Evolutionary conservation across 2,329 filamentous ascomycete species (phyloP).

Genomic region (Pseudofabraea citricarpa): DNA sequence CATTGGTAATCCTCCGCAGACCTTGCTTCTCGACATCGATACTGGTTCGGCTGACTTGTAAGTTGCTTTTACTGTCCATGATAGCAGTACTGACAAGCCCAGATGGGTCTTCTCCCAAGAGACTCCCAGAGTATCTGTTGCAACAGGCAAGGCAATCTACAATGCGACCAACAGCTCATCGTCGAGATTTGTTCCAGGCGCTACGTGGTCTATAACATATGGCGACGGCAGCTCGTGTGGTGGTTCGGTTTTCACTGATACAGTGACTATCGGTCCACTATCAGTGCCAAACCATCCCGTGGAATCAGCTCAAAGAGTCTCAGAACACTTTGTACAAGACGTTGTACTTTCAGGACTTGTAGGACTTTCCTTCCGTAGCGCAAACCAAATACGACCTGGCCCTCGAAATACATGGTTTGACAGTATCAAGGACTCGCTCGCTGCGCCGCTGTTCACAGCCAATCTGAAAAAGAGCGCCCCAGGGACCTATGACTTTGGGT

Average conservation of each 20-base stretch:
- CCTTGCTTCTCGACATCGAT: slow-evolving; percentile 13
- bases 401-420: slow-evolving; percentile 14
- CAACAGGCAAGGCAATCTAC: slow-evolving; percentile 14
- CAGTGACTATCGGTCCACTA: slow-evolving; percentile 14
- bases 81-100: background rate
- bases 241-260: slow-evolving; percentile 16
- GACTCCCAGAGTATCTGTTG: slow-evolving; percentile 10
- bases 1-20: slow-evolving; percentile 13
- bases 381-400: slow-evolving; percentile 10
- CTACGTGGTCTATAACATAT: slow-evolving; percentile 19
- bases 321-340: slow-evolving; percentile 19
- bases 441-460: slow-evolving; percentile 45
- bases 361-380: slow-evolving; percentile 44
- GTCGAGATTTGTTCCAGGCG: slow-evolving; percentile 7
- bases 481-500: slow-evolving; percentile 48
- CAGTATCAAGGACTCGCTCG: slow-evolving; percentile 8
- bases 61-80: background rate
- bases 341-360: slow-evolving; percentile 47
- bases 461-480: slow-evolving; percentile 38
- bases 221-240: slow-evolving; percentile 27
- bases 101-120: slow-evolving; percentile 20
- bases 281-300: slow-evolving; percentile 13
- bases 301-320: slow-evolving; percentile 16
- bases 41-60: slow-evolving; percentile 17
- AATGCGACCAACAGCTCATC: slow-evolving; percentile 10